Evolutionary conservation across 768 basidiomycete genomes (phyloP).

Genomic region (Glaciozyma antarctica): DNA sequence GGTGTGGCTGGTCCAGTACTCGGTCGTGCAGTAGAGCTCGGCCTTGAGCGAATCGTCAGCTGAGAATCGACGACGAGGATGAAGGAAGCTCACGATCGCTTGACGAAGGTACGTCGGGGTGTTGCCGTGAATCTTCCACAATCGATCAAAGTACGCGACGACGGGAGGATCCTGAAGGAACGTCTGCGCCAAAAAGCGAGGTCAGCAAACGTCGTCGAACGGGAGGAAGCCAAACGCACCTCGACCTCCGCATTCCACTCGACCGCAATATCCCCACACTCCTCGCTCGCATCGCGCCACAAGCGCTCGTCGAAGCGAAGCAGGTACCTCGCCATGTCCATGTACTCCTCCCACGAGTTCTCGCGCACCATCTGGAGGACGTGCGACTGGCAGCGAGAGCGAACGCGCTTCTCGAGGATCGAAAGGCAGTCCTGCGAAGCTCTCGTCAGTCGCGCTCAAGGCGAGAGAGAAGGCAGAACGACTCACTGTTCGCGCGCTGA

Average conservation of each 20-base stretch:
- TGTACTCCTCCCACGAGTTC: constrained; percentile 47
- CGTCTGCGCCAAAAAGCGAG: neutral
- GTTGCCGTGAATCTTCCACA: constrained; percentile 33
- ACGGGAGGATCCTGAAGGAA: constrained; percentile 14
- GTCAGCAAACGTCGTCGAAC: neutral
- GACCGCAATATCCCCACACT: constrained; percentile 39
- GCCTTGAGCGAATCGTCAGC: neutral
- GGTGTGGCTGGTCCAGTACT: neutral
- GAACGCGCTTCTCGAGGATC: constrained; percentile 87
- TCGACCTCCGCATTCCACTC: constrained; percentile 42
- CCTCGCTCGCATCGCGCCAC: constrained; percentile 22
- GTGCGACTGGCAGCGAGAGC: constrained; percentile 90
- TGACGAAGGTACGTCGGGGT: constrained; percentile 16
- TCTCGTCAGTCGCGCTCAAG: neutral
- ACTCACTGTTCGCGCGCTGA: constrained; percentile 62
- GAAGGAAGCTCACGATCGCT: neutral
- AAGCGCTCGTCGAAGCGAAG: constrained; percentile 43
- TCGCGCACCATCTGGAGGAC: constrained; percentile 68
- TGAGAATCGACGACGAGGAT: neutral
- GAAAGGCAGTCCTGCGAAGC: constrained; percentile 60
- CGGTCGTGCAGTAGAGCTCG: neutral
- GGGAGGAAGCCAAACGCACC: neutral
- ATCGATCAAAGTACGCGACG: constrained; percentile 6
- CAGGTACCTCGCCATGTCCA: constrained; percentile 46
- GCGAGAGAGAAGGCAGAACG: neutral